phyloP scores from a whole-genome alignment of 768 basidiomycete genomes.

The Boletus sensibilis region DNA sequence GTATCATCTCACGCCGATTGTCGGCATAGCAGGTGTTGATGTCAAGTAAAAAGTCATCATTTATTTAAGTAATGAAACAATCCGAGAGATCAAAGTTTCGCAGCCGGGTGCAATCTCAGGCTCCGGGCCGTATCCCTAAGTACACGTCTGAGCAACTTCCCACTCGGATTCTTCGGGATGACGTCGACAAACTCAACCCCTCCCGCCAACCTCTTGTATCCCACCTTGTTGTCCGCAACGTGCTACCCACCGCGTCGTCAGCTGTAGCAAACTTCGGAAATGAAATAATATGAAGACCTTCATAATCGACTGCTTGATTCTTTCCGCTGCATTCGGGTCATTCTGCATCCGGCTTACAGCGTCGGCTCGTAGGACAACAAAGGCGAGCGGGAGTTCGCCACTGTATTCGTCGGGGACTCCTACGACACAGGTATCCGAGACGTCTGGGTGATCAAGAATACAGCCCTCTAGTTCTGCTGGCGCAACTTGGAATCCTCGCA shows the following conservation, averaged over 20 bases:
- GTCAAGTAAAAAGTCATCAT: not conserved
- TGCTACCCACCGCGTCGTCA: conserved; percentile 37
- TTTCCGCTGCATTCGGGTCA: conserved; percentile 32
- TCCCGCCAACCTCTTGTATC: conserved; percentile 60
- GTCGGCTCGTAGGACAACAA: conserved; percentile 50
- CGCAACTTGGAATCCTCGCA: conserved; percentile 55
- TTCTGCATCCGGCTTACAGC: conserved; percentile 37
- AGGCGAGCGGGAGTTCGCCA: conserved; percentile 74
- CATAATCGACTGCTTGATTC: conserved; percentile 41
- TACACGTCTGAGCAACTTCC: conserved; percentile 60
- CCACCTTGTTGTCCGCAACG: conserved; percentile 55
- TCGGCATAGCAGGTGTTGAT: conserved; percentile 11
- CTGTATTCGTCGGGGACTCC: conserved; percentile 70
- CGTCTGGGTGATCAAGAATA: conserved; percentile 57
- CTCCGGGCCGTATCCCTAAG: conserved; percentile 49
- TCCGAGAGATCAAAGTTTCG: conserved; percentile 28
- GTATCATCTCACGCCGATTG: not conserved
- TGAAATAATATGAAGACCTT: conserved; percentile 44
- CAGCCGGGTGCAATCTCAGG: conserved; percentile 5
- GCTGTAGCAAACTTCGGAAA: not conserved
- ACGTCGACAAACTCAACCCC: conserved; percentile 61
- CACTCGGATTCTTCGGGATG: conserved; percentile 70
- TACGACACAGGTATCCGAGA: conserved; percentile 63
- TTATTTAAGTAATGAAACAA: conserved; percentile 1
- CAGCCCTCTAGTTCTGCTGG: conserved; percentile 70